phyloP scores from a whole-genome alignment of 2,329 filamentous ascomycete species.

The Fusarium sp. region DNA sequence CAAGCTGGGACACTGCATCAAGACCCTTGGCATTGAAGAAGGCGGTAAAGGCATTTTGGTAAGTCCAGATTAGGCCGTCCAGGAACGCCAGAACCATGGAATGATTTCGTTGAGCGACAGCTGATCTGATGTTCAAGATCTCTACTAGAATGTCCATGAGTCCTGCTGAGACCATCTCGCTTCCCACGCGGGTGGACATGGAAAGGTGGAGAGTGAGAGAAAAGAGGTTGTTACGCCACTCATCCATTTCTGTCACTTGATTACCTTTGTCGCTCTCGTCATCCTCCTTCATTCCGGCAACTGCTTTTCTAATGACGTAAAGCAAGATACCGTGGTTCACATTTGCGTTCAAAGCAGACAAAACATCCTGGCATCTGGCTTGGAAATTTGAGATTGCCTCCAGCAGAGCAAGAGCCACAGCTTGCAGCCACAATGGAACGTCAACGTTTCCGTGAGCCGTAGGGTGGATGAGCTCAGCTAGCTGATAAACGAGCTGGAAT shows the following conservation, averaged over 20 bases:
- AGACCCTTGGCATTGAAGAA: constrained; percentile 87
- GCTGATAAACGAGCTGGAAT: constrained; percentile 90
- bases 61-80: constrained; percentile 86
- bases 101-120: constrained; percentile 84
- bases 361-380: constrained; percentile 81
- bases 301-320: constrained; percentile 90
- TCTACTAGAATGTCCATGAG: constrained; percentile 92
- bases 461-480: constrained; percentile 91
- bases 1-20: constrained; percentile 88
- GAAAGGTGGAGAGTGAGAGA: constrained; percentile 87
- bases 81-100: constrained; percentile 88
- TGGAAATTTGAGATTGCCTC: constrained; percentile 88
- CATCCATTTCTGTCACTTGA: constrained; percentile 76
- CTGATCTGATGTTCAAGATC: constrained; percentile 84
- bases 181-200: constrained; percentile 78
- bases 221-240: constrained; percentile 92
- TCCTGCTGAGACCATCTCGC: constrained; percentile 88
- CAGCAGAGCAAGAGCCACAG: constrained; percentile 82
- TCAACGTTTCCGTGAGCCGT: constrained; percentile 74
- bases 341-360: constrained; percentile 91
- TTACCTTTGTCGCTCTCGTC: constrained; percentile 65
- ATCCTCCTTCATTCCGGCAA: constrained; percentile 79
- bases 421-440: constrained; percentile 82
- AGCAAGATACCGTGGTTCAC: constrained; percentile 96
- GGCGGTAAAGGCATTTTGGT: constrained; percentile 85